Conservation (phyloP, 2,329 filamentous ascomycete genomes). For the Thielaviopsis punctulata region DNA sequence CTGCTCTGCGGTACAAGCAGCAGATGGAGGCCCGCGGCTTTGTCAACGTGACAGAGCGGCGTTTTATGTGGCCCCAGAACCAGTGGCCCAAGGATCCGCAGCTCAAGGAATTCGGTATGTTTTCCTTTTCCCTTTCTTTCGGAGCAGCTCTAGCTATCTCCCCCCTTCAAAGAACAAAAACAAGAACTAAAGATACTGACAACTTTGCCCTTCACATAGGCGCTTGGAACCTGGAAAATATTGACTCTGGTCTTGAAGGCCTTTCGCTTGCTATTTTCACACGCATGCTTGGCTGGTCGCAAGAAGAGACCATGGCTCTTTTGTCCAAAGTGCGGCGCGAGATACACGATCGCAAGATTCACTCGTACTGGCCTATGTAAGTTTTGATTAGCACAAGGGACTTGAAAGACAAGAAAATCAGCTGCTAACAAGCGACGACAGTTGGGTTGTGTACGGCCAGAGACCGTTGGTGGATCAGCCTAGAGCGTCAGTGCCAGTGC, state of each 20-base stretch:
- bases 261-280: constrained; percentile 20
- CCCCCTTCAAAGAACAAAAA: too few relatives aligned
- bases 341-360: constrained; percentile 17
- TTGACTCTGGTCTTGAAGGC: constrained; percentile 16
- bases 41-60: constrained; percentile 28
- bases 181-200: too few relatives aligned
- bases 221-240: constrained; percentile 15
- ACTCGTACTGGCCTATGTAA: constrained; percentile 20
- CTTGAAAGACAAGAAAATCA: not conserved
- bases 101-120: constrained; percentile 32
- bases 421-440: not conserved
- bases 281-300: constrained; percentile 18
- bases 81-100: constrained; percentile 33
- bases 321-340: constrained; percentile 18
- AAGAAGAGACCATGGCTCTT: constrained; percentile 17
- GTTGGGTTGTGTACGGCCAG: constrained; percentile 13
- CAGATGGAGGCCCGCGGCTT: constrained; percentile 36
- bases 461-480: constrained; percentile 4
- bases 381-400: constrained; percentile 2
- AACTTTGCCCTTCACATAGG: constrained; percentile 14
- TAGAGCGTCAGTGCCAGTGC: not conserved
- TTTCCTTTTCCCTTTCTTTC: not conserved
- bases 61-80: constrained; percentile 33
- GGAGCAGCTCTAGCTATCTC: not conserved
- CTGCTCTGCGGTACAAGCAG: constrained; percentile 17